These are phyloP conservation scores for Pythium vanterpoolii DNA, from an alignment of 352 stramenopile genomes.

Conservation along the genomic window DNA sequence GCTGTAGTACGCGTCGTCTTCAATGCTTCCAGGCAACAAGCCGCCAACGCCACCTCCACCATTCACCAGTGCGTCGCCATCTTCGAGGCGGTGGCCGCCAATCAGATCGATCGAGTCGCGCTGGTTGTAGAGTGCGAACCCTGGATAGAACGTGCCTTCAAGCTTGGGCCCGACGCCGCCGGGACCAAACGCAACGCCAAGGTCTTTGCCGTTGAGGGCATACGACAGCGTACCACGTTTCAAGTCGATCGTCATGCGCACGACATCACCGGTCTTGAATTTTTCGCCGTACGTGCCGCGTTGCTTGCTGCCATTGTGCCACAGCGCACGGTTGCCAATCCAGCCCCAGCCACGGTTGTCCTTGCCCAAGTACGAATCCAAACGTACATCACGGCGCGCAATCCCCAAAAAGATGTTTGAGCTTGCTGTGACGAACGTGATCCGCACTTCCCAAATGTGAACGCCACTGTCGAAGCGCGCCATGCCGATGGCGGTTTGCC, in stretches of 20 bases:
- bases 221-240: conserved; percentile 84
- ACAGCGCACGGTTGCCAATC: conserved; percentile 88
- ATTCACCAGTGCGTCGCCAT: conserved; percentile 38
- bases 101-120: conserved; percentile 84
- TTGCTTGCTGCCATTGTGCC: conserved; percentile 90
- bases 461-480: conserved; percentile 81
- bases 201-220: conserved; percentile 86
- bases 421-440: conserved; percentile 83
- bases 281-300: conserved; percentile 89
- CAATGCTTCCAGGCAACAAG: conserved; percentile 24
- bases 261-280: conserved; percentile 86
- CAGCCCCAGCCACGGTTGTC: conserved; percentile 90
- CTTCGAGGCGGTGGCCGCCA: conserved; percentile 79
- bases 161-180: conserved; percentile 81
- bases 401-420: conserved; percentile 90
- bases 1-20: conserved; percentile 80
- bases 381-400: conserved; percentile 72
- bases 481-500: conserved; percentile 86
- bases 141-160: conserved; percentile 84
- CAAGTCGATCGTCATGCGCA: conserved; percentile 81
- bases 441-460: conserved; percentile 88
- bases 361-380: conserved; percentile 90
- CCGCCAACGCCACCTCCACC: conserved; percentile 25
- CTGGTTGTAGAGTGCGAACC: conserved; percentile 87
- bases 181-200: conserved; percentile 86